phyloP scores from a whole-genome alignment of 768 basidiomycete species.

The Mycena sanguinolenta region DNA sequence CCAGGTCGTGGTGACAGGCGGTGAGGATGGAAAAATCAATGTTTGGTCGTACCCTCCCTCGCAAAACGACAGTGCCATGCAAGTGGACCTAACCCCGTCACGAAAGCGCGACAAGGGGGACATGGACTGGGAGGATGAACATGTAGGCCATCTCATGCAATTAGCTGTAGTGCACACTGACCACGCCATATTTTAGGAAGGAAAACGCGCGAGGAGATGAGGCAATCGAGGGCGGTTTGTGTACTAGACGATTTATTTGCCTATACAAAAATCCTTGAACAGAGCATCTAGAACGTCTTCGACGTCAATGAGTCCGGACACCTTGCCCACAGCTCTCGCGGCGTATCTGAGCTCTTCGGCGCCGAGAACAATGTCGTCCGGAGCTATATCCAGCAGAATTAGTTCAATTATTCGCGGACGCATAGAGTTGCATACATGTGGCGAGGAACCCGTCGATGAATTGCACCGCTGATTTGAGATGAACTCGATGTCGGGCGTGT shows the following conservation, averaged over 20 bases:
- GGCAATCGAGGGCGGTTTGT: background rate
- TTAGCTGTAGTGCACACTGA: background rate
- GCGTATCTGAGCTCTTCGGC: conserved; percentile 93
- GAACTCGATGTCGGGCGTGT: conserved; percentile 82
- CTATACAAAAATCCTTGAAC: conserved; percentile 91
- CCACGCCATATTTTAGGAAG: conserved; percentile 11
- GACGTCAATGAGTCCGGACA: conserved; percentile 84
- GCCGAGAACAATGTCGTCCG: conserved; percentile 82
- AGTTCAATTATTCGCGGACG: background rate
- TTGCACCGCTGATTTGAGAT: conserved; percentile 73
- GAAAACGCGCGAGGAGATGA: conserved; percentile 23
- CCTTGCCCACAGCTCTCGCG: conserved; percentile 83
- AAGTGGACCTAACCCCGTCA: conserved; percentile 41
- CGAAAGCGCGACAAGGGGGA: conserved; percentile 42
- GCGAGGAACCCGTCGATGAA: conserved; percentile 75
- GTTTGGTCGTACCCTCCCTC: conserved; percentile 51
- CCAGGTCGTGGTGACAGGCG: conserved; percentile 59
- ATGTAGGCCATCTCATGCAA: conserved; percentile 27
- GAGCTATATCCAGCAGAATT: conserved; percentile 53
- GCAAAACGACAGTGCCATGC: conserved; percentile 39
- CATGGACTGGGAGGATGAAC: conserved; percentile 40
- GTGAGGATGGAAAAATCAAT: conserved; percentile 63
- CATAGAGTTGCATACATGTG: conserved; percentile 49
- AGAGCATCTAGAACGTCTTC: conserved; percentile 89
- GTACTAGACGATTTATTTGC: conserved; percentile 65